Evolutionary conservation across 257 asterid genomes (phyloP), one percentile per base, ranked within the genome.

Genomic region (Thymus mandschuricus): DNA sequence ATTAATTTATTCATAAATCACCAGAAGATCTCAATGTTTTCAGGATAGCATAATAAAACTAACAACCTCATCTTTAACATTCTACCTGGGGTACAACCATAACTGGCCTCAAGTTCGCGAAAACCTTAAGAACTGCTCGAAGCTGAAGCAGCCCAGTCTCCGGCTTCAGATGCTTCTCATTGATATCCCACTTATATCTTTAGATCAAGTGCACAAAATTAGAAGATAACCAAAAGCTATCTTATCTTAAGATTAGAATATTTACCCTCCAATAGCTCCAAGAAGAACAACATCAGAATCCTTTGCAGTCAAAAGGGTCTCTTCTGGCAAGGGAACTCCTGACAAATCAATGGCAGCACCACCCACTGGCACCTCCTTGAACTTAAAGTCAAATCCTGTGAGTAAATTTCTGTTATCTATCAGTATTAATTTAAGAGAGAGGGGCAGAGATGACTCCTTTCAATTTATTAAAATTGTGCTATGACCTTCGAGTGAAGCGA

Each of bases 251-350:
- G 55, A 58, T 1, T 46, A 34, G 1, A 50, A 72, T 2, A n/a
- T 34, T 74, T 82, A 91, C 98, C 99, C 99, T 86, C 99, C 99
- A 77, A 95, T 92, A 41, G 99, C 98, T 73, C 99, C 99, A 49
- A 95, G 98, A 68, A 95, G 94, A 82, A 92, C 90, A 56, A 97
- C 99, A 81, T 92, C 90, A 56, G 98, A 90, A 68, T 75, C 82
- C 90, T 82, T 87, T 21, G 99, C 97, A 60, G 86, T 80, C 1
- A 80, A 73, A 70, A 95, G 96, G 13, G 98, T 95, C 87, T 88
- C 93, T 21, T 86, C 93, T n/a, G 98, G 97, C 82, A 95, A 83
- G 70, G 98, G 97, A 43, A 91, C 96, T 30, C 97, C 97, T 10
- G 92, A 83, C 88, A 88, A 83, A 86, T 95, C 99, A 70, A 95